Evolutionary conservation across 2,329 filamentous ascomycete species (phyloP), one percentile per base, ranked within the genome.

Genomic region (Fusarium continuum): DNA sequence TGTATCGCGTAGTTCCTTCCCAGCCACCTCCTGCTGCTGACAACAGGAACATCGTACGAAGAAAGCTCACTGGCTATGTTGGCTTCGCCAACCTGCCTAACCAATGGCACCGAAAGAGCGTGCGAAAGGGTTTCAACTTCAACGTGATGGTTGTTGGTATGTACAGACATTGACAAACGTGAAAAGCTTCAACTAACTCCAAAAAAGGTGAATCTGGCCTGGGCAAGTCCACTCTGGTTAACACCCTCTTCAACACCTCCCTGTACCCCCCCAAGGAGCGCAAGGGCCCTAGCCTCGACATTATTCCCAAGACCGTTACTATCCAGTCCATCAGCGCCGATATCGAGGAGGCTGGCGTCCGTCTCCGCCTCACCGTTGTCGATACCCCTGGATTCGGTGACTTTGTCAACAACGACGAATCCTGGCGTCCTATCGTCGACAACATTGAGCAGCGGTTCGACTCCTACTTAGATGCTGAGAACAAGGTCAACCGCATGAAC

Each of bases 401-500:
- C 81, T 99, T 98, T 75, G 95, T 99, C 76, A 99, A 99, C 90
- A 99, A 99, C 77, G 95, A 98, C 74, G 95, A 98, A 81, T 99
- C 95, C 23, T 99, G 95, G 95, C 89, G 95, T 75, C 95, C 95
- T 54, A 99, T 99, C 80, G 90, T 97, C 73, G 95, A 99, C 85
- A 98, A 98, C 85, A 98, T 99, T 74, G 95, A 99, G 85, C 93
- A 97, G 85, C 91, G 95, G 71, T 99, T 95, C 75, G 95, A 99
- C 80, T 93, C 95, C 49, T 99, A 98, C 80, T 86, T 99, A 58
- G 95, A 99, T 80, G 94, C 95, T 39, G 95, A 99, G 87, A 99
- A 99, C 88, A 99, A 98, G 88, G 93, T 99, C 78, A 99, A 99
- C 85, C 92, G 95, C 74, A 97, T 97, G 89, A 99, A 99, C 86